These are phyloP conservation scores for Erythrobasidium hasegawianum DNA, from an alignment of 1,284 basidiomycete species.

Conservation along the genomic window DNA sequence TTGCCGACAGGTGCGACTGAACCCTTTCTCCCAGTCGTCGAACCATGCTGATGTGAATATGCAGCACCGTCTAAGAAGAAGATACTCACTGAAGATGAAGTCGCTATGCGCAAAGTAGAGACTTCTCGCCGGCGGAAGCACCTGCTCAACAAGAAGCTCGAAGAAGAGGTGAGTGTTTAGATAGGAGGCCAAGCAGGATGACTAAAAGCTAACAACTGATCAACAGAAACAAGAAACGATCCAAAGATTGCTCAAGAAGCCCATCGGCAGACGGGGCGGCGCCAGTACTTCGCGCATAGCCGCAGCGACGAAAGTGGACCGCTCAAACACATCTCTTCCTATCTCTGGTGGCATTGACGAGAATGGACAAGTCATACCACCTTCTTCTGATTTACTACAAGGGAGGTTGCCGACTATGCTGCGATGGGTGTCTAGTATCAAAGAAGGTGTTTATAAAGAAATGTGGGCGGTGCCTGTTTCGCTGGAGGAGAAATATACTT, in stretches of 20 bases:
- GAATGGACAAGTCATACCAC: slow-evolving; percentile 6
- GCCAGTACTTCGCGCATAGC: slow-evolving; percentile 24
- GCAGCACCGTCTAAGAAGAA: slow-evolving; percentile 32
- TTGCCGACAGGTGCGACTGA: slow-evolving; percentile 27
- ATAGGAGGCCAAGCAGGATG: no score
- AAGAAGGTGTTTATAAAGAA: slow-evolving; percentile 26
- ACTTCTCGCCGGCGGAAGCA: slow-evolving; percentile 34
- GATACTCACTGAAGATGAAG: slow-evolving; percentile 31
- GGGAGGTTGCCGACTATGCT: slow-evolving; percentile 14
- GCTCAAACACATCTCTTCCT: neutral
- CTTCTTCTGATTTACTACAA: neutral
- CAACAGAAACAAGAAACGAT: slow-evolving; percentile 29
- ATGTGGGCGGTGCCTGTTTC: slow-evolving; percentile 16
- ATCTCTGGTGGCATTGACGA: slow-evolving; percentile 5
- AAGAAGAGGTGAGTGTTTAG: slow-evolving; percentile 12
- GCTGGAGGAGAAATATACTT: slow-evolving; percentile 14
- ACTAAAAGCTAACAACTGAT: no score
- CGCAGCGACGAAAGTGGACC: slow-evolving; percentile 24
- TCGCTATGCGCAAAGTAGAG: slow-evolving; percentile 35
- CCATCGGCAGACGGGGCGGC: slow-evolving; percentile 19
- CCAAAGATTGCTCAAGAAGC: slow-evolving; percentile 28
- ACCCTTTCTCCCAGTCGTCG: no score
- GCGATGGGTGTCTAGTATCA: slow-evolving; percentile 28
- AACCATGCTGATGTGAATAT: no score
- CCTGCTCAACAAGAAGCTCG: slow-evolving; percentile 33